phyloP scores from a whole-genome alignment of 2,329 filamentous ascomycete species.

The Trichoderma aggressivum region DNA sequence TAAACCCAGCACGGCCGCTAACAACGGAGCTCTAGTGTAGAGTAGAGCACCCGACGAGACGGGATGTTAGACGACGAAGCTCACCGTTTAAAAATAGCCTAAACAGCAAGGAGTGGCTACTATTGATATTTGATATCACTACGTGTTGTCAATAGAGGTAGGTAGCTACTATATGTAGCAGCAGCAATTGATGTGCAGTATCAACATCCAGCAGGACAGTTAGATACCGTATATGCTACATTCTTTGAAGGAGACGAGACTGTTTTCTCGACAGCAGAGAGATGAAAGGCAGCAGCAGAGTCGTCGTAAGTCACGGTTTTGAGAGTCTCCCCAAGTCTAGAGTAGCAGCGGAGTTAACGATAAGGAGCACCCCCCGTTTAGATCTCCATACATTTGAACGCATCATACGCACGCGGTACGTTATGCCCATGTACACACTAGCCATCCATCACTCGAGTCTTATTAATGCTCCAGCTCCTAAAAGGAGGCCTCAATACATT shows the following conservation, averaged over 20 bases:
- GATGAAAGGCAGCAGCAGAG: background rate
- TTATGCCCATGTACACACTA: background rate
- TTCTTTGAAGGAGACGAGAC: background rate
- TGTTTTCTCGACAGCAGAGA: background rate
- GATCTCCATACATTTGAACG: background rate
- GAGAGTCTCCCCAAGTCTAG: background rate
- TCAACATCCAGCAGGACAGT: background rate
- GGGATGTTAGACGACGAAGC: background rate
- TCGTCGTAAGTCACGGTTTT: background rate
- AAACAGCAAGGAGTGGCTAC: background rate
- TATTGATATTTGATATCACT: background rate
- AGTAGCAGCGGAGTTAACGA: background rate
- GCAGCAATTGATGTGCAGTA: background rate
- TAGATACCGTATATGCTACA: background rate
- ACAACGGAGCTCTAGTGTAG: background rate
- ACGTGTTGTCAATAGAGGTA: background rate
- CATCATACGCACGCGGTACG: background rate
- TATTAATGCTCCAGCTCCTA: background rate
- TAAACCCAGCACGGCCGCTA: conserved; percentile 12
- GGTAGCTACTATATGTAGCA: too few relatives aligned
- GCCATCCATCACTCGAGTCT: background rate
- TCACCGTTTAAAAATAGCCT: background rate
- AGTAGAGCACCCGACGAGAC: background rate
- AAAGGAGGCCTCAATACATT: background rate
- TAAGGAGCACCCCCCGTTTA: background rate